Evolutionary conservation across 2,329 filamentous ascomycete genomes (phyloP), one percentile per base, ranked within the genome.

Genomic region (Oidium heveae): DNA sequence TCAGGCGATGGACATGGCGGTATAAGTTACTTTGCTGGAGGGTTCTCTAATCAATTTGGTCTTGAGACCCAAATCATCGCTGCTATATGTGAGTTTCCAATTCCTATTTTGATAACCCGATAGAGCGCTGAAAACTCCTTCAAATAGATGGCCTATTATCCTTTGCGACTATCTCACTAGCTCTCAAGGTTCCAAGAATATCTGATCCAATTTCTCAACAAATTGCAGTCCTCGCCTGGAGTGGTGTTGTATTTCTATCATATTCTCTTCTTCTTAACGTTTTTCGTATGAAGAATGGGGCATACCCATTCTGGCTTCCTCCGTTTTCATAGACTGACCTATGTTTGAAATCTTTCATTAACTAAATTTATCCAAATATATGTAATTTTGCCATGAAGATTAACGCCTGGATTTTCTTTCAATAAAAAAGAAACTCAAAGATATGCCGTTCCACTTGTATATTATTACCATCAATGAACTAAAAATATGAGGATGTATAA

Each of bases 11-110:
- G 86, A 24, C 79, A 76, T 55, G 91, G 91, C 18, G 87, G 87
- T 5, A 77, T 98, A 58, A 84, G 70, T 64, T 96, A 96, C 68
- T 91, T 98, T 68, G 86, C 89, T 4, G 75, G 75, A 41, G 89
- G 91, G 0, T 98, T 98, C 69, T 86, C 89, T 67, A 94, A 80
- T 66, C 91, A 98, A 66, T 87, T 82, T 63, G 91, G 91, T 15
- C 72, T 98, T 61, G 91, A 98, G 70, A 94, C 89, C 1, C 91
- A 98, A 69, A 89, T 98, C 59, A 71, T 98, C 54, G 91, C 88
- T 57, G 86, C 84, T 34, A 80, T 96, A 59, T 96, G 89, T 95
- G 79, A 73, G 85, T 76, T 43, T 32, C 9, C 10, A 34, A 28
- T 7, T 22, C 18, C 13, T 7, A n/a, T 9, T n/a, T 46, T 39